These are phyloP conservation scores for Polychaeton citri DNA, from an alignment of 2,329 filamentous ascomycete genomes.

Conservation along the genomic window DNA sequence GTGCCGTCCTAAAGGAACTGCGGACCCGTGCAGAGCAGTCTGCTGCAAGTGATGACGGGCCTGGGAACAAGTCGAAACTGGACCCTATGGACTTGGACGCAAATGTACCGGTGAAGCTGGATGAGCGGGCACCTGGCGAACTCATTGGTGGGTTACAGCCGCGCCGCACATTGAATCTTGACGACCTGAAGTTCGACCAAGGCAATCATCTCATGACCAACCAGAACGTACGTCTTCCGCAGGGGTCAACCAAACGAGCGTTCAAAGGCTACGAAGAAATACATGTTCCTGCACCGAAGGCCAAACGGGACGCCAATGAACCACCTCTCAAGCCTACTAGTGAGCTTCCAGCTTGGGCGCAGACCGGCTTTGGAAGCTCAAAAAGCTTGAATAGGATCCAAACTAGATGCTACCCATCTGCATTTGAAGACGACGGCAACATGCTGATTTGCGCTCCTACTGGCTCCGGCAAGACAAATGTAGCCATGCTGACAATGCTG, in stretches of 20 bases:
- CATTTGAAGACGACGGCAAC: conserved; percentile 89
- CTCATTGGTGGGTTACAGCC: conserved; percentile 77
- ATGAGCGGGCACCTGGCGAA: conserved; percentile 45
- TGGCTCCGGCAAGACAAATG: conserved; percentile 95
- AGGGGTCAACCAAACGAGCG: conserved; percentile 85
- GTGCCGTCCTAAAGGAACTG: conserved; percentile 78
- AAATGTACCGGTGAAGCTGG: conserved; percentile 31
- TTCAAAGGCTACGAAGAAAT: conserved; percentile 99
- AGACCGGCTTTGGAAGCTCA: conserved; percentile 68
- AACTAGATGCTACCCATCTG: conserved; percentile 79
- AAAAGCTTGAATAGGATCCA: conserved; percentile 91
- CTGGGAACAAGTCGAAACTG: conserved; percentile 46
- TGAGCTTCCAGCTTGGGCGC: conserved; percentile 87
- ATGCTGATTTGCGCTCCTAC: conserved; percentile 97
- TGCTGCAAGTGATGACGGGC: conserved; percentile 32
- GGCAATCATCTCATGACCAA: conserved; percentile 99
- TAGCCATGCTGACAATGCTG: conserved; percentile 92
- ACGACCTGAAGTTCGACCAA: conserved; percentile 93
- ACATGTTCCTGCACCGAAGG: conserved; percentile 86
- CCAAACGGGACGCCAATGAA: conserved; percentile 68
- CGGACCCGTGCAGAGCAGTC: conserved; percentile 53
- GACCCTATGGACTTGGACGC: conserved; percentile 71
- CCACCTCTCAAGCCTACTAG: conserved; percentile 63
- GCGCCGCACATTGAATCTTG: conserved; percentile 76
- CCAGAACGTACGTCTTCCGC: conserved; percentile 80